Base-by-base conservation (phyloP, 1,284 basidiomycete species). In the Gymnopus androsaceus region DNA sequence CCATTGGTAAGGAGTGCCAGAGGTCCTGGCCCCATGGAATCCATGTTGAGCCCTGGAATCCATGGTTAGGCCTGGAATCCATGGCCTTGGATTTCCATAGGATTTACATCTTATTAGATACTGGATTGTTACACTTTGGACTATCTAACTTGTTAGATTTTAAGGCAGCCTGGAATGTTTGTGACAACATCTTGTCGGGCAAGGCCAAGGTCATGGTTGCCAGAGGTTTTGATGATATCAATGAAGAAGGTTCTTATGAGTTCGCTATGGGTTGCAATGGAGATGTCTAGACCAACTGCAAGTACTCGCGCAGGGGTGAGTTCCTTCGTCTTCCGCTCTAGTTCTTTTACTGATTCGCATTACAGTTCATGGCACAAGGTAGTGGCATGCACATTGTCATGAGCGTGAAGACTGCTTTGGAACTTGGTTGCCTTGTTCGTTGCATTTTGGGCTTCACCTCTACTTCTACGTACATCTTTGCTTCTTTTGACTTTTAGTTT, bases 151-250 rank as follows among this genome's bases (percentile, higher is more conserved):
- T n/a, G n/a, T n/a, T n/a, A n/a, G n/a, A n/a, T n/a, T n/a, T n/a
- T n/a, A n/a, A n/a, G n/a, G n/a, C n/a, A n/a, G n/a, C n/a, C n/a
- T n/a, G n/a, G n/a, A n/a, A n/a, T n/a, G n/a, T n/a, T n/a, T n/a
- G n/a, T n/a, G n/a, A n/a, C n/a, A n/a, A n/a, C 0, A 90, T 99
- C 61, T 74, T 97, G 40, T 90, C 90, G 4, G 93, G 95, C 65
- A 99, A 99, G 74, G 96, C 96, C 48, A 98, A 98, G 79, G 87
- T 99, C 69, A 99, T 99, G 97, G 88, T 99, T 61, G 92, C 96
- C 41, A 97, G 97, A 75, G 97, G 96, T 57, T 98, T 95, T 75
- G 97, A 99, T 68, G 97, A 99, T 72, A 85, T 98, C 69, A 92
- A 90, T 64, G 97, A 99, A 74, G 95, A 98, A 73, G 95, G 95